Conservation (phyloP, 805 yeast species). For the Saturnispora dispora region DNA sequence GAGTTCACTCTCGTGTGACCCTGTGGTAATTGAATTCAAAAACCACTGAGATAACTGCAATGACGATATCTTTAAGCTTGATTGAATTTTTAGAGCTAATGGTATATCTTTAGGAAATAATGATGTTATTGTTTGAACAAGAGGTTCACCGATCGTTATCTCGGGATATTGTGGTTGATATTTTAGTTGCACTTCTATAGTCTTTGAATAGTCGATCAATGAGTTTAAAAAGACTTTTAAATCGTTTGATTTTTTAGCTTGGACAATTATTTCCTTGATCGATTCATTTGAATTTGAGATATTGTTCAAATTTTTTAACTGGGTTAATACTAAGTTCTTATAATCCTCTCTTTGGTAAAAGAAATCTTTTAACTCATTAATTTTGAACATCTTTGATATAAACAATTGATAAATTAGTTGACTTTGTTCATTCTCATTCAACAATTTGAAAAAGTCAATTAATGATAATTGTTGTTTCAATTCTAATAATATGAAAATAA, state of each 20-base stretch:
- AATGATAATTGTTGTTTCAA: conserved; percentile 46
- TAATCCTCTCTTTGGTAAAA: conserved; percentile 57
- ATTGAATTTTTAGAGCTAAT: conserved; percentile 39
- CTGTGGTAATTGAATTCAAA: conserved; percentile 37
- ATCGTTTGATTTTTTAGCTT: conserved; percentile 27
- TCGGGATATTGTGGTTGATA: conserved; percentile 15
- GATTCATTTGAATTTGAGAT: conserved; percentile 19
- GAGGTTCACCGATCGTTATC: conserved; percentile 21
- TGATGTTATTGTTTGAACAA: conserved; percentile 39
- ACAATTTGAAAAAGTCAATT: conserved; percentile 60
- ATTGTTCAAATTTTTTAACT: conserved; percentile 11
- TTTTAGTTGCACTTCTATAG: conserved; percentile 36
- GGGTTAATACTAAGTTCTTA: conserved; percentile 26
- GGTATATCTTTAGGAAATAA: conserved; percentile 41
- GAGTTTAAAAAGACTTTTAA: conserved; percentile 33
- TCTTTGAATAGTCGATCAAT: conserved; percentile 13
- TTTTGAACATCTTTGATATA: background rate
- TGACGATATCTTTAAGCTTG: conserved; percentile 49
- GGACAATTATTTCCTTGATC: conserved; percentile 24
- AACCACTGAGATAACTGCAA: conserved; percentile 47
- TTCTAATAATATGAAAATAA: conserved; percentile 45
- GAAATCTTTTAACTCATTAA: conserved; percentile 41
- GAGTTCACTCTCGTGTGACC: conserved; percentile 45
- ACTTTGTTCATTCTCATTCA: conserved; percentile 31
- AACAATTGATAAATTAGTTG: background rate